A percentile compares a stretch with the other conserved stretches of the same genome.
Conservation (phyloP, 495 filamentous ascomycete genomes). For the Aspergillus wentii region DNA sequence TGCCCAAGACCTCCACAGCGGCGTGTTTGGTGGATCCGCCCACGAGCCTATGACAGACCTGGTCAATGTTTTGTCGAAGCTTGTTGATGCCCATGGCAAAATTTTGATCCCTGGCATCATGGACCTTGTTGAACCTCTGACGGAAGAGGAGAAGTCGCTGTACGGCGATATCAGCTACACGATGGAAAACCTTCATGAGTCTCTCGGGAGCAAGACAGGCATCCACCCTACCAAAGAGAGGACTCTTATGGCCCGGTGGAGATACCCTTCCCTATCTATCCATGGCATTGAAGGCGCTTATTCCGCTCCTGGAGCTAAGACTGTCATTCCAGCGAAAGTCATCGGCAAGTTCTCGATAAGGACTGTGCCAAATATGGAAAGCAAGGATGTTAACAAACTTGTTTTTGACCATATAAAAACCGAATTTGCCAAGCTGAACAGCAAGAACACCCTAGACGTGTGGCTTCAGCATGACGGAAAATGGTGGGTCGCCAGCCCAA, state of each 20-base stretch:
- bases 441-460: constrained; percentile 85
- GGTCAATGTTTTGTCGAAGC: constrained; percentile 68
- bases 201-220: constrained; percentile 78
- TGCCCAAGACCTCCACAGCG: constrained; percentile 89
- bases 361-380: constrained; percentile 96
- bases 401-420: constrained; percentile 76
- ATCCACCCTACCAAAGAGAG: constrained; percentile 80
- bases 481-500: constrained; percentile 96
- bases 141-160: constrained; percentile 76
- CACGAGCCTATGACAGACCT: constrained; percentile 99
- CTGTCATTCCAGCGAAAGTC: constrained; percentile 96
- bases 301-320: constrained; percentile 91
- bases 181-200: constrained; percentile 91
- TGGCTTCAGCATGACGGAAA: constrained; percentile 83
- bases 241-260: constrained; percentile 93
- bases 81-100: constrained; percentile 86
- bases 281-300: constrained; percentile 97
- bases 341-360: constrained; percentile 97
- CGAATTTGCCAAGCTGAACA: constrained; percentile 74
- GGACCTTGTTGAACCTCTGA: constrained; percentile 85
- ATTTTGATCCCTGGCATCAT: constrained; percentile 85
- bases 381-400: constrained; percentile 74
- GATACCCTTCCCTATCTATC: constrained; percentile 88
- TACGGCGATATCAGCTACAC: constrained; percentile 87
- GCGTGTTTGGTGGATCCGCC: constrained; percentile 91